These are phyloP conservation scores for Fusarium sp. DNA, from an alignment of 2,329 filamentous ascomycete genomes.

Conservation along the genomic window DNA sequence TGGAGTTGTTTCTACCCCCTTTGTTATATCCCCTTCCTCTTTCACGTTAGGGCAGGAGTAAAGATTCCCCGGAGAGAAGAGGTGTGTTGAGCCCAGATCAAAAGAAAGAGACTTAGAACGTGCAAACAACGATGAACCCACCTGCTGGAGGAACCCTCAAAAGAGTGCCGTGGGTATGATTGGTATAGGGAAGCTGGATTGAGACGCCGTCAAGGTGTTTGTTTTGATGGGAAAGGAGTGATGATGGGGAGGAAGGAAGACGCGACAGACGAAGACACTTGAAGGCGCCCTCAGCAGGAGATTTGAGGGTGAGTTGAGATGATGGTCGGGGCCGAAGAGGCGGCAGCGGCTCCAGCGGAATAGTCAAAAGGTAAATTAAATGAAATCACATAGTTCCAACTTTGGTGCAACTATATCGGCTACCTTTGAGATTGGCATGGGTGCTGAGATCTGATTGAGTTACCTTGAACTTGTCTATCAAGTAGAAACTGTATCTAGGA, in stretches of 20 bases:
- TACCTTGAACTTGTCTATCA: too few species aligned
- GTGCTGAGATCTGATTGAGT: too few species aligned
- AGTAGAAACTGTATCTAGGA: too few species aligned
- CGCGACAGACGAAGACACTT: slow-evolving; percentile 10
- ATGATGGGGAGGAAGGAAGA: slow-evolving; percentile 2
- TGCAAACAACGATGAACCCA: slow-evolving; percentile 51
- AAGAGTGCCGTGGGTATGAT: slow-evolving; percentile 49
- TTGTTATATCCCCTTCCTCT: slow-evolving; percentile 50
- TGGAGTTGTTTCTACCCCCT: slow-evolving; percentile 47
- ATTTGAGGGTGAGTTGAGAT: slow-evolving; percentile 20
- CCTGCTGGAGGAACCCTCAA: slow-evolving; percentile 42
- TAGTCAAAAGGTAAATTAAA: slow-evolving; percentile 34
- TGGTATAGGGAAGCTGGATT: slow-evolving; percentile 35
- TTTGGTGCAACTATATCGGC: background rate
- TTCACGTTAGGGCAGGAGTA: slow-evolving; percentile 49
- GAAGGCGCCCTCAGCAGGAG: slow-evolving; percentile 15
- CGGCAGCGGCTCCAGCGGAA: slow-evolving; percentile 6
- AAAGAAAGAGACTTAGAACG: slow-evolving; percentile 52
- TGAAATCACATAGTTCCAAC: slow-evolving; percentile 32
- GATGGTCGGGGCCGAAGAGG: slow-evolving; percentile 7
- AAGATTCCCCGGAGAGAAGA: slow-evolving; percentile 51
- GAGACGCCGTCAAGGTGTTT: slow-evolving; percentile 9
- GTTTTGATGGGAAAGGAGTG: slow-evolving; percentile 7
- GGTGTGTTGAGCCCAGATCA: slow-evolving; percentile 47
- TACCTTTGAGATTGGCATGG: background rate